These are phyloP conservation scores for Tolypocladium nubicola DNA, from an alignment of 2,329 filamentous ascomycete genomes.

Conservation along the genomic window DNA sequence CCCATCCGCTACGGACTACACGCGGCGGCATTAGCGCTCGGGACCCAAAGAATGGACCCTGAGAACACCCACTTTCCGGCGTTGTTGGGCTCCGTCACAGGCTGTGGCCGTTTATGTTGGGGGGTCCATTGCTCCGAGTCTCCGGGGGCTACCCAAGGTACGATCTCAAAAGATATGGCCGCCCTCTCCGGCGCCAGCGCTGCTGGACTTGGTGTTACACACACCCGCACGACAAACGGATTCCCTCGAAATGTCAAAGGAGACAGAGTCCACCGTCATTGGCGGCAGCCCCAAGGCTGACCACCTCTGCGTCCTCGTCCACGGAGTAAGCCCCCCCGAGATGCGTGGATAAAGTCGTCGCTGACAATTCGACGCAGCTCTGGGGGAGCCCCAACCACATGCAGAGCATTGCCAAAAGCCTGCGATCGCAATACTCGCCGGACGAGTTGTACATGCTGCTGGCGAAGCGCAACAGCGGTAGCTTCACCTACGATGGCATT, in stretches of 20 bases:
- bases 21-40: neutral
- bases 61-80: neutral
- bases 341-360: constrained; percentile 3
- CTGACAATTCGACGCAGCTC: constrained; percentile 32
- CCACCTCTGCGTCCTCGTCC: constrained; percentile 68
- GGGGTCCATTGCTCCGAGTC: neutral
- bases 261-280: constrained; percentile 19
- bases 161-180: neutral
- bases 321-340: constrained; percentile 47
- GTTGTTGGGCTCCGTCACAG: neutral
- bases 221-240: neutral
- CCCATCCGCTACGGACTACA: neutral
- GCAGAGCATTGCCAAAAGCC: constrained; percentile 51
- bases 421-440: constrained; percentile 49
- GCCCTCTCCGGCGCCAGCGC: neutral
- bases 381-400: constrained; percentile 76
- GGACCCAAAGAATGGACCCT: neutral
- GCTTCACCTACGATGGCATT: constrained; percentile 61
- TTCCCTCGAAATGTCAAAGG: neutral
- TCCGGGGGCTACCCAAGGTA: neutral
- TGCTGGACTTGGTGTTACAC: neutral
- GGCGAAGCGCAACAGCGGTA: constrained; percentile 62
- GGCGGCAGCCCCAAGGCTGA: constrained; percentile 46
- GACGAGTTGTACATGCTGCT: constrained; percentile 61
- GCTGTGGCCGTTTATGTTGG: neutral